phyloP scores from a whole-genome alignment of 2,329 filamentous ascomycete species.

The Emmonsiellopsis sp. region DNA sequence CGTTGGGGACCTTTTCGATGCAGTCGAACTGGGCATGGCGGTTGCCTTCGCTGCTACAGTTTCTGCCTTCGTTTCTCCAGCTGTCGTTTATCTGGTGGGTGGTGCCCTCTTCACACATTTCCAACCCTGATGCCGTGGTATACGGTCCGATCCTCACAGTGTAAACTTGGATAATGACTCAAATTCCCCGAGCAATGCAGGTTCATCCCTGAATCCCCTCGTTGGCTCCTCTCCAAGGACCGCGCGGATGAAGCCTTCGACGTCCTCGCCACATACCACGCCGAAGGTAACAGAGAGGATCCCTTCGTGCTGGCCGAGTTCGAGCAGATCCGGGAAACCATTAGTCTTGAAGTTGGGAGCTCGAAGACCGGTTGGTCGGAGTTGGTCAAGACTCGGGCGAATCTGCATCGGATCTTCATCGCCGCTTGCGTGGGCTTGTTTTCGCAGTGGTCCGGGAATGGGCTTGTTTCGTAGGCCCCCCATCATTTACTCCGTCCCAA shows the following conservation, averaged over 20 bases:
- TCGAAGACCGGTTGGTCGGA: constrained; percentile 24
- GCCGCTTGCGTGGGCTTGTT: constrained; percentile 22
- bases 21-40: constrained; percentile 31
- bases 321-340: constrained; percentile 47
- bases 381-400: constrained; percentile 20
- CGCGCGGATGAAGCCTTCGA: constrained; percentile 16
- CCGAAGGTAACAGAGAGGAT: constrained; percentile 40
- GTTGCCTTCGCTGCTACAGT: constrained; percentile 34
- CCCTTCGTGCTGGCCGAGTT: constrained; percentile 48
- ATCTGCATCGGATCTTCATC: constrained; percentile 23
- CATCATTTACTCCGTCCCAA: no score
- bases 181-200: background rate
- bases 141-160: background rate
- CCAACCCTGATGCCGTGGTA: background rate
- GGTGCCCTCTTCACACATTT: background rate
- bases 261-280: constrained; percentile 30
- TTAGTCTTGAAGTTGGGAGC: constrained; percentile 43
- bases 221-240: constrained; percentile 17
- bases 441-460: constrained; percentile 35
- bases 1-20: constrained; percentile 27
- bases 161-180: no score
- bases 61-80: constrained; percentile 18
- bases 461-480: constrained; percentile 22
- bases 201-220: constrained; percentile 12
- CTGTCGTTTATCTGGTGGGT: constrained; percentile 16